Base-by-base conservation (phyloP, 148 eudicot genomes). In the Dysphania ambrosioides region DNA sequence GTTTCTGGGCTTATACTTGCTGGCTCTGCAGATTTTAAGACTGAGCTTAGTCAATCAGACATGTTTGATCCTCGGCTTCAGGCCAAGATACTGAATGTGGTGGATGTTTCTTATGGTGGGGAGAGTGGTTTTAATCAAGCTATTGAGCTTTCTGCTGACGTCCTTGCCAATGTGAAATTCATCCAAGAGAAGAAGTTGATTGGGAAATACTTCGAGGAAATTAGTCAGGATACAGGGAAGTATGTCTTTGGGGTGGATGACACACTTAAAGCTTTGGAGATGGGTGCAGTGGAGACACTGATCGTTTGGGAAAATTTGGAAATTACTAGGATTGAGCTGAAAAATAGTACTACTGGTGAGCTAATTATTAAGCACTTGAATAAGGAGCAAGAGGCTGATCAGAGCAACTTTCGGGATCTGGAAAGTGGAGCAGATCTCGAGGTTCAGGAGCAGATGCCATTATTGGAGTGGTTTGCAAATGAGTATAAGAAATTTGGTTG, bases 71-170 rank as follows among this genome's bases (percentile, higher is more conserved):
- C 66, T 30, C 76, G 81, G 24, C 81, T 78, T 24, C 66, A 72
- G 67, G 66, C 57, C 3, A 78, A 55, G 29, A 66, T 78, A 21
- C 12, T 78, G 11, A 66, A 72, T 34, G 71, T 72, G 18, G 76
- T 66, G 15, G 81, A 78, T 66, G 81, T 72, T 24, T 78, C 76
- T 30, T 78, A 72, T 78, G 81, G 76, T 40, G 81, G 81, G 27
- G 81, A 78, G 72, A 66, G 55, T 72, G 81, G 81, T 38, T 78
- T 78, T 42, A 72, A 78, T 66, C 81, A 78, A 30, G 81, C 81
- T 0, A 78, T 78, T 15, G 72, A 78, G 72, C 40, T 72, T 27
- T 78, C 81, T 30, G 72, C 81, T 42, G 76, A 65, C 23, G 26
- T 66, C 18, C 76, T 78, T 8, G 65, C 81, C 16, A 78, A 78